These are phyloP conservation scores for Gremmenia infestans DNA, from an alignment of 2,329 filamentous ascomycete genomes.

Conservation along the genomic window DNA sequence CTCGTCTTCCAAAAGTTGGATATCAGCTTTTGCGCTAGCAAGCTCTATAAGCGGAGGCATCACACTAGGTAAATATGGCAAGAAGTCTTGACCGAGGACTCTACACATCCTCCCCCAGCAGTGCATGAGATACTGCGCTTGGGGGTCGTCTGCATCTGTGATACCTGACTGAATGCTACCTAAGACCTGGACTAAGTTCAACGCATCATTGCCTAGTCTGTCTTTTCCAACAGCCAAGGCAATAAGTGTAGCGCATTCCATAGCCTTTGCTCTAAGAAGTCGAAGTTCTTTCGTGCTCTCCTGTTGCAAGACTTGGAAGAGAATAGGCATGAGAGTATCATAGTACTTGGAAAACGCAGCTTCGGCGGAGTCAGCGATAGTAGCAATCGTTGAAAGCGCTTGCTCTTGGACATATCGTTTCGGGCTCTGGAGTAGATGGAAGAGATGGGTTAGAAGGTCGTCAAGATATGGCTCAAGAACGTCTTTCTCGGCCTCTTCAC, in stretches of 20 bases:
- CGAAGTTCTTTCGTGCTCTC: constrained; percentile 93
- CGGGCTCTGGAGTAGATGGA: constrained; percentile 81
- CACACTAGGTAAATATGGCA: constrained; percentile 86
- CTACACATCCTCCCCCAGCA: constrained; percentile 99
- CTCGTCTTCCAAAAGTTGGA: constrained; percentile 91
- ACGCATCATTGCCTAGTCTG: constrained; percentile 80
- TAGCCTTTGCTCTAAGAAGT: constrained; percentile 88
- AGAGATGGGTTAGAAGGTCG: constrained; percentile 76
- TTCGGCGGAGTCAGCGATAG: constrained; percentile 97
- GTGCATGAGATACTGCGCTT: constrained; percentile 94
- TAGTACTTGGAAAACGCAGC: constrained; percentile 94
- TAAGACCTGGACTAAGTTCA: constrained; percentile 81
- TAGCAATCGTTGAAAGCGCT: constrained; percentile 94
- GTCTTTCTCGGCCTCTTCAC: constrained; percentile 91
- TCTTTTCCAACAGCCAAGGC: constrained; percentile 92
- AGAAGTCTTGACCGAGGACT: constrained; percentile 82
- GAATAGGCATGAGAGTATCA: constrained; percentile 87
- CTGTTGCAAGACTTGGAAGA: constrained; percentile 82
- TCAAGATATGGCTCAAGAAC: constrained; percentile 92
- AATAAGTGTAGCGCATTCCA: constrained; percentile 97
- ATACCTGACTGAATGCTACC: constrained; percentile 83
- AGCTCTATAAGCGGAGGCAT: constrained; percentile 92
- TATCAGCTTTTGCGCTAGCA: constrained; percentile 92
- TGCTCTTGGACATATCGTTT: constrained; percentile 98
- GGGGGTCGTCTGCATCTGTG: constrained; percentile 86